Base-by-base conservation (phyloP, 306 rosid species). In the Cucurbita argyrosperma region DNA sequence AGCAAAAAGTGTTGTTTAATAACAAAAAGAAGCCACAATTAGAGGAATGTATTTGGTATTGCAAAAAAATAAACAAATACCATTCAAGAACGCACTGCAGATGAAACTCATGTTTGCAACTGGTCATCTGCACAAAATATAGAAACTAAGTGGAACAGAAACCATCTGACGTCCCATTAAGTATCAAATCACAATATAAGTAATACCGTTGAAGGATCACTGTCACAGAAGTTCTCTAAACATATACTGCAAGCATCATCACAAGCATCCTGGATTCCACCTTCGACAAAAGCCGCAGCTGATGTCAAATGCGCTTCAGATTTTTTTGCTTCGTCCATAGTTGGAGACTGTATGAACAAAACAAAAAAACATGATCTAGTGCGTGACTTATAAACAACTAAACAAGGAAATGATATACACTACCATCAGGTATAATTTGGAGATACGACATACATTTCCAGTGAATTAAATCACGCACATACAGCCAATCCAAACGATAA, bases 181-280 rank as follows among this genome's bases (percentile, higher is more conserved):
- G 37, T 14, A 18, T 52, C 19, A 46, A 49, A 49, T 23, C 54
- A 47, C 57, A 69, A 9, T 49, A 49, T 13, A 23, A 7, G 56
- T 23, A 26, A 49, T 75, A 94, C 98, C 80, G 97, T 84, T 0
- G 98, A 89, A 76, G 98, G 98, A 85, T 94, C 97, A 76, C 90
- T 94, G 4, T 90, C 90, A 69, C 84, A 82, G 74, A 94, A 94
- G 49, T 71, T 88, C 68, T 94, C 98, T 53, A 94, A 96, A 73
- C 98, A 94, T 78, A 94, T 94, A 78, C 98, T 94, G 82, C 98
- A 94, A 77, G 98, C 81, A 81, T 90, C 97, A 74, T 89, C 98
- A 75, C 96, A 94, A 35, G 97, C 96, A 6, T 94, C 97, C 85
- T 89, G 98, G 61, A 94, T 86, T 80, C 98, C 98, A 52, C 98